Evolutionary conservation across 257 asterid genomes (phyloP).

Genomic region (Handroanthus guayacan): DNA sequence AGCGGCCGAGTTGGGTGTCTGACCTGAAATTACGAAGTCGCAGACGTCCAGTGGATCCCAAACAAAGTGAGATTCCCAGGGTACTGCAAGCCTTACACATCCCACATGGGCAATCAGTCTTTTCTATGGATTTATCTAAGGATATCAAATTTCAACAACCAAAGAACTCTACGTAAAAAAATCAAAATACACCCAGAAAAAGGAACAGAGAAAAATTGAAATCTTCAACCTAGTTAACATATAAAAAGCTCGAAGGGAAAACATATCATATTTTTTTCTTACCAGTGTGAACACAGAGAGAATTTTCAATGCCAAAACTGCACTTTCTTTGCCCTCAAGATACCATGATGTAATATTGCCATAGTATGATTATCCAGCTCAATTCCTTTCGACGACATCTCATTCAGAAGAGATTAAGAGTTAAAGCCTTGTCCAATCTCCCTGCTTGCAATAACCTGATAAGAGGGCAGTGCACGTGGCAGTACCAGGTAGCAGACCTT

Average conservation of each 20-base stretch:
- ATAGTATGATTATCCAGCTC: conserved; percentile 52
- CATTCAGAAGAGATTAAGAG: conserved; percentile 53
- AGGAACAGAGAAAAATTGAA: not conserved
- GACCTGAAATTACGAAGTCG: conserved; percentile 27
- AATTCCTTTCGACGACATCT: conserved; percentile 64
- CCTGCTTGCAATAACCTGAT: conserved; percentile 69
- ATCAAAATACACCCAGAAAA: not conserved
- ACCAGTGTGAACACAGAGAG: conserved; percentile 22
- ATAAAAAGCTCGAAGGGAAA: conserved; percentile 4
- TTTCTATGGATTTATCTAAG: not conserved
- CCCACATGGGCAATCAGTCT: conserved; percentile 11
- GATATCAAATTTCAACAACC: conserved; percentile 1
- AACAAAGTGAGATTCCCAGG: conserved; percentile 4
- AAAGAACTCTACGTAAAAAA: not conserved
- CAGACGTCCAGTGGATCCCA: not conserved
- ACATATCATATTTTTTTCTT: conserved; percentile 17
- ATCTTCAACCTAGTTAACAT: not conserved
- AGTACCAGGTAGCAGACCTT: conserved; percentile 70
- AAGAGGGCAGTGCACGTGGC: conserved; percentile 72
- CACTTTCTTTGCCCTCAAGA: conserved; percentile 45
- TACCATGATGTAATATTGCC: conserved; percentile 43
- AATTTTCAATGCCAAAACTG: conserved; percentile 37
- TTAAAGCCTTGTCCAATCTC: conserved; percentile 57
- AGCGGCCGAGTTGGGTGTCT: conserved; percentile 23
- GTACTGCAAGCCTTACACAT: conserved; percentile 19